Conservation (phyloP, 2,329 filamentous ascomycete species). For the Fusarium phyllophilum region DNA sequence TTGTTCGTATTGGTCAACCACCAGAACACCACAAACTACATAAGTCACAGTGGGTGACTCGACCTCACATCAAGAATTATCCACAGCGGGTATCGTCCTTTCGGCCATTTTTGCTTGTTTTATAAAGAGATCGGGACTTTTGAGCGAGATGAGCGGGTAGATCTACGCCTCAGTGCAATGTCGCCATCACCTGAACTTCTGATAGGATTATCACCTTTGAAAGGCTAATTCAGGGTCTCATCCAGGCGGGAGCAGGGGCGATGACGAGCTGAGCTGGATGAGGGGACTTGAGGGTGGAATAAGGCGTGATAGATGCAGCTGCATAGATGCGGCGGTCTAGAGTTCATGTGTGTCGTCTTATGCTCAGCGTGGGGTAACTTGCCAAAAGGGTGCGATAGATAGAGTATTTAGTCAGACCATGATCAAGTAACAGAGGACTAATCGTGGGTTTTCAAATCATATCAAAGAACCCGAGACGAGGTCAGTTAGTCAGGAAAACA, state of each 20-base stretch:
- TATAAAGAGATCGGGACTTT: slow-evolving; percentile 2
- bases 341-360: not conserved
- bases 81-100: not conserved
- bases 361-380: not conserved
- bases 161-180: slow-evolving; percentile 28
- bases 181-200: slow-evolving; percentile 11
- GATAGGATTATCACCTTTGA: slow-evolving; percentile 18
- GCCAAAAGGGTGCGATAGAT: not conserved
- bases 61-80: not conserved
- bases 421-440: not conserved
- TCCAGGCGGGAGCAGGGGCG: slow-evolving; percentile 22
- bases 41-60: not conserved
- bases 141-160: slow-evolving; percentile 10
- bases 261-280: slow-evolving; percentile 27
- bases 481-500: not conserved
- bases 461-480: not conserved
- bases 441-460: not conserved
- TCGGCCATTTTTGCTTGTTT: slow-evolving; percentile 8
- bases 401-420: not conserved
- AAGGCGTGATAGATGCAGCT: slow-evolving; percentile 15
- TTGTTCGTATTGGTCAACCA: not conserved
- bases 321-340: not conserved
- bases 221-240: slow-evolving; percentile 12
- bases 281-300: slow-evolving; percentile 3
- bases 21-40: not conserved